Evolutionary conservation across 2,329 filamentous ascomycete genomes (phyloP), one percentile per base, ranked within the genome.

Genomic region (Exophiala viscosa): DNA sequence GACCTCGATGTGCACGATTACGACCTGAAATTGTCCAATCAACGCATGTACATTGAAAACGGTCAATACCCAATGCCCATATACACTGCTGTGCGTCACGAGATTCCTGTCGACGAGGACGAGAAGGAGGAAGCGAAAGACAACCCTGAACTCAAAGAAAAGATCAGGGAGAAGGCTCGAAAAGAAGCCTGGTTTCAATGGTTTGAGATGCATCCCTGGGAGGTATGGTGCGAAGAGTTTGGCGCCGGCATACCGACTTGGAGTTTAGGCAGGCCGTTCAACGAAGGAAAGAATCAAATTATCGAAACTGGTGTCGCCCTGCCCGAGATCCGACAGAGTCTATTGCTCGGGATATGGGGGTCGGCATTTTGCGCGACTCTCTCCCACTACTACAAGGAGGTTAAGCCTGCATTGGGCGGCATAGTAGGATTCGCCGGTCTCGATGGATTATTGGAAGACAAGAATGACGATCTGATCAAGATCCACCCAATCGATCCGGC

Each of bases 281-380:
- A 87, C 32, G 77, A 81, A 35, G 93, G 93, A 14, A 69, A 73
- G 38, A 86, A 87, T 55, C 70, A 86, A 3, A 77, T 82, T 58
- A 76, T 82, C 38, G 71, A 79, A 0, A 84, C 85, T 28, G 78
- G 82, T 8, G 82, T 87, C 7, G 84, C 88, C 39, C 76, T 95
- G 3, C 93, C 93, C 0, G 93, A 99, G 70, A 73, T 93, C 23
- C 84, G 90, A 38, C 78, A 95, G 52, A 88, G 92, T 0, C 76
- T 93, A 6, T 77, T 97, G 42, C 82, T 99, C 75, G 93, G 93
- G 0, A 86, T 97, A n/a, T 99, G 93, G 78, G 93, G 93, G 1
- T 95, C 88, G 61, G 93, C 93, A 2, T 97, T 99, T 66, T 97
- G 93, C 63, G 93, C 93, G 0, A 97, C 93, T 0, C 74, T 99